Conservation (phyloP, 495 filamentous ascomycete genomes). For the Daldinia bambusicola region DNA sequence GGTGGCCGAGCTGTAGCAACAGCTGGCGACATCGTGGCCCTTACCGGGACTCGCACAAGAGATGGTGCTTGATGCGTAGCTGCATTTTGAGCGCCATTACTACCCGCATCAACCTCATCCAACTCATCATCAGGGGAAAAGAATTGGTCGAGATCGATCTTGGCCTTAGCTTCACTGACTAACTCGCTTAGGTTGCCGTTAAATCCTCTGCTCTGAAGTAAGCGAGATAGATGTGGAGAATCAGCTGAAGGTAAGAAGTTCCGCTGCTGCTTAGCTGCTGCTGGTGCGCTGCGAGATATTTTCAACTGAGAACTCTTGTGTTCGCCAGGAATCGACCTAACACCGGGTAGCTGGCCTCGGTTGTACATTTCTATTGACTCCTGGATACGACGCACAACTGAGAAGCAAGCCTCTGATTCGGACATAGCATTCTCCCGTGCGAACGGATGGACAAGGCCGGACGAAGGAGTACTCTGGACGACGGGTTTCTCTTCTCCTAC, state of each 20-base stretch:
- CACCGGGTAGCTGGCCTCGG: constrained; percentile 57
- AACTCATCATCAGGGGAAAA: constrained; percentile 59
- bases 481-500: constrained; percentile 62
- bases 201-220: constrained; percentile 73
- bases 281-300: constrained; percentile 3
- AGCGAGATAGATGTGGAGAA: constrained; percentile 78
- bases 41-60: constrained; percentile 66
- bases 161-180: constrained; percentile 66
- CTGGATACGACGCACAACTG: constrained; percentile 59
- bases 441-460: constrained; percentile 75
- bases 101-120: constrained; percentile 56
- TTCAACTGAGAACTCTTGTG: constrained; percentile 28
- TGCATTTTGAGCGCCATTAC: constrained; percentile 37
- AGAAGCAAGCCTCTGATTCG: constrained; percentile 63
- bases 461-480: constrained; percentile 38
- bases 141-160: constrained; percentile 62
- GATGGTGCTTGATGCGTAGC: constrained; percentile 51
- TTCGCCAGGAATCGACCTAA: constrained; percentile 53
- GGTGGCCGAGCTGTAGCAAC: constrained; percentile 59
- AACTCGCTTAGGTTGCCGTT: constrained; percentile 70
- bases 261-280: constrained; percentile 13
- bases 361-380: constrained; percentile 58
- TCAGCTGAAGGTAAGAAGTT: constrained; percentile 69
- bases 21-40: constrained; percentile 66
- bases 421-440: constrained; percentile 66